Conservation (phyloP, 768 basidiomycete species). For the Lactarius vividus region DNA sequence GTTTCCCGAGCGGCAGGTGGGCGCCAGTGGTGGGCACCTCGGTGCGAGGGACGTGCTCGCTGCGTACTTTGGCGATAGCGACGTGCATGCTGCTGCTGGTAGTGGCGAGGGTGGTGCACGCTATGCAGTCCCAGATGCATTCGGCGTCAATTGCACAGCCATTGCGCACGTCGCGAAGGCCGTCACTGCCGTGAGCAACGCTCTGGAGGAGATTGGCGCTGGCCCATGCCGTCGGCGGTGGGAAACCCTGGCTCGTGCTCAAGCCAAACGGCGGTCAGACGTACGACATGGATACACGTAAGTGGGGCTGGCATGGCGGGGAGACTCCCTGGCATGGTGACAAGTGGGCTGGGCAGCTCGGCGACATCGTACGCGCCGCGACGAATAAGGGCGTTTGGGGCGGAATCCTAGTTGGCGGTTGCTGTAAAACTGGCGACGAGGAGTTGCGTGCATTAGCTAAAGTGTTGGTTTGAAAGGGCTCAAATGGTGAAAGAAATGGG, state of each 20-base stretch:
- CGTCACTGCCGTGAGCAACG: conserved; percentile 38
- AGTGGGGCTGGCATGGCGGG: conserved; percentile 39
- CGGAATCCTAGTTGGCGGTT: conserved; percentile 63
- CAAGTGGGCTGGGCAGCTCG: conserved; percentile 40
- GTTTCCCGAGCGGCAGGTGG: conserved; percentile 42
- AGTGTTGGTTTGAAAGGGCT: neutral
- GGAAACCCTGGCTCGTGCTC: conserved; percentile 55
- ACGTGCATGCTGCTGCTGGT: conserved; percentile 27
- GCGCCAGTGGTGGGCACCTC: conserved; percentile 31
- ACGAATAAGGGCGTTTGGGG: conserved; percentile 38
- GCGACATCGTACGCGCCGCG: conserved; percentile 30
- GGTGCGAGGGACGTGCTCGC: conserved; percentile 43
- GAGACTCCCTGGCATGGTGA: conserved; percentile 26
- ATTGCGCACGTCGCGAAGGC: conserved; percentile 44
- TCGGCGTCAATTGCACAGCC: conserved; percentile 76
- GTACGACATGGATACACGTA: conserved; percentile 47
- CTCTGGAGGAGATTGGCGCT: conserved; percentile 2
- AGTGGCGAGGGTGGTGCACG: neutral
- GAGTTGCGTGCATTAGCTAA: conserved; percentile 41
- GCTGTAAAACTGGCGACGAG: conserved; percentile 58
- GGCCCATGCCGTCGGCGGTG: conserved; percentile 8
- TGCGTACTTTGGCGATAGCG: conserved; percentile 37
- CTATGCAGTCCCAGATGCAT: conserved; percentile 44
- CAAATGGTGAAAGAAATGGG: neutral
- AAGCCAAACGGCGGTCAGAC: conserved; percentile 70